Conservation (phyloP, 495 filamentous ascomycete genomes). For the Penicillium antarcticum region DNA sequence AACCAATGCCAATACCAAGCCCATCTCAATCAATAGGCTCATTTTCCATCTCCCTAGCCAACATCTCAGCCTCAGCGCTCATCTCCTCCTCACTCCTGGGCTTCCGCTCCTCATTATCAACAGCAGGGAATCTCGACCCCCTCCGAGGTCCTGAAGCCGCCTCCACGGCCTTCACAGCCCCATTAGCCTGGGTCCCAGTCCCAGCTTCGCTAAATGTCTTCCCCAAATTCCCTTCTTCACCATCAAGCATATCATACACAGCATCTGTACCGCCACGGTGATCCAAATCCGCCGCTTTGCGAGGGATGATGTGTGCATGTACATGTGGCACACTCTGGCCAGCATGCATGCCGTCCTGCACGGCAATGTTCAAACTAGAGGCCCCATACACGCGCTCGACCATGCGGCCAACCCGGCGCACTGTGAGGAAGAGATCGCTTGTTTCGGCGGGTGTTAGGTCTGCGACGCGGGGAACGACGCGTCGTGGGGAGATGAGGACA, state of each 20-base stretch:
- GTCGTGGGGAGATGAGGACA: constrained; percentile 67
- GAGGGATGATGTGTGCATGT: constrained; percentile 90
- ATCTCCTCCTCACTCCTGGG: constrained; percentile 73
- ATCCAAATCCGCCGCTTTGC: constrained; percentile 55
- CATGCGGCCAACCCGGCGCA: constrained; percentile 77
- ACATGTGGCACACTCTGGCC: constrained; percentile 91
- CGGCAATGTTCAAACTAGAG: constrained; percentile 77
- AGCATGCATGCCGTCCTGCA: constrained; percentile 86
- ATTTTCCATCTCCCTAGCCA: constrained; percentile 39
- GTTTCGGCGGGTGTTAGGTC: constrained; percentile 74
- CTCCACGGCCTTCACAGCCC: constrained; percentile 4
- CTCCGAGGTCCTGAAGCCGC: constrained; percentile 7
- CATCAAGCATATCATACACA: constrained; percentile 80
- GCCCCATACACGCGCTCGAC: constrained; percentile 68
- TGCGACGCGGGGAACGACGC: constrained; percentile 64
- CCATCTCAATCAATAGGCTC: constrained; percentile 20
- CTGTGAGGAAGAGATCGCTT: constrained; percentile 78
- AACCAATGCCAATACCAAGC: not conserved
- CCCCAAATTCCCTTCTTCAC: constrained; percentile 81
- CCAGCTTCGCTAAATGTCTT: constrained; percentile 29
- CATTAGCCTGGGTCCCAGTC: not conserved
- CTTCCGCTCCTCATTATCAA: constrained; percentile 67
- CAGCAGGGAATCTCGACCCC: constrained; percentile 48
- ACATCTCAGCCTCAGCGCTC: constrained; percentile 63
- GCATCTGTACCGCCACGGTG: constrained; percentile 52